Evolutionary conservation across 2,329 filamentous ascomycete genomes (phyloP), one percentile per base, ranked within the genome.

Genomic region (Colletotrichum incanum): DNA sequence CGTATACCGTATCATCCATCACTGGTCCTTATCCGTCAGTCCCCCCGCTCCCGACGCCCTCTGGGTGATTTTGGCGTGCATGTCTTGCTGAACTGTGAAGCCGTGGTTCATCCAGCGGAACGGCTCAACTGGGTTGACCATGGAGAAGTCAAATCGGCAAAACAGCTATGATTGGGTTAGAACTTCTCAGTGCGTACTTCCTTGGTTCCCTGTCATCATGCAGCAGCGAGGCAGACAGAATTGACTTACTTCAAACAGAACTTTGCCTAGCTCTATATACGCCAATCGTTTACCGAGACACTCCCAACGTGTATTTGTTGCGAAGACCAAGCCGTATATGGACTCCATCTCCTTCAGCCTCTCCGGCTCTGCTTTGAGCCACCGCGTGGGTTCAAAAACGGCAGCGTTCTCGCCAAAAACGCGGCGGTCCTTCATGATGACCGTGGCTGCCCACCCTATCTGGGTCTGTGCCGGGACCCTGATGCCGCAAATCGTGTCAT

Each of bases 391-490:
- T 7, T 49, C n/a, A 23, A n/a, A 49, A 20, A 23, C 45, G 45
- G 20, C n/a, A 23, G 20, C n/a, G 8, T 49, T 12, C 45, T 49
- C 45, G n/a, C 45, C 45, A 23, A 49, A 49, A 12, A 49, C 20
- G 12, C 9, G 45, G 8, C 41, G 41, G 41, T 43, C 45, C 45
- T 1, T 26, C 45, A 49, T 49, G 45, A 43, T 43, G 41, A 43
- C 41, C 41, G 16, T 12, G 41, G 41, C 41, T 18, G 41, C 41
- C 45, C 77, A 78, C 0, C 79, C 78, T 1, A 82, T 71, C 3
- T 75, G 76, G 0, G 80, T 80, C 2, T 79, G 78, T 0, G 74
- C 77, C 0, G 80, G 81, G 11, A 81, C 76, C 12, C 76, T 75
- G 1, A 76, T 49, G 0, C 79, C 69, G 2, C 74, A 68, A 3